Conservation (phyloP, 2,329 filamentous ascomycete genomes). For the Venturia asperata region DNA sequence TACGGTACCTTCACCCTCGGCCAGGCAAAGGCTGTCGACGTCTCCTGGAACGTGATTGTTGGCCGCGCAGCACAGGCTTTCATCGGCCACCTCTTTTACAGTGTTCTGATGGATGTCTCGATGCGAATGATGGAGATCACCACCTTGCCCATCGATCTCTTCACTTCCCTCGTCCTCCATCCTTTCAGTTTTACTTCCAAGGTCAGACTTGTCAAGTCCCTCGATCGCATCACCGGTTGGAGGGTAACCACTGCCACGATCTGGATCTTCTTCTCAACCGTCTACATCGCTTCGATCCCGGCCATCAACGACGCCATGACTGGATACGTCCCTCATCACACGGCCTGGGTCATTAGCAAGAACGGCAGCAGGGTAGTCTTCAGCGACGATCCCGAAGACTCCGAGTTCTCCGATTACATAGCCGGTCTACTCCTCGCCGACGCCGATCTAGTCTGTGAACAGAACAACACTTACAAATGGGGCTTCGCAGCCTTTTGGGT, state of each 20-base stretch:
- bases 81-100: conserved; percentile 11
- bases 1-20: conserved; percentile 9
- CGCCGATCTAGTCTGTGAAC: too few species aligned
- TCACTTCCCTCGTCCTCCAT: conserved; percentile 12
- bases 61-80: conserved; percentile 17
- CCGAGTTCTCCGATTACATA: too few species aligned
- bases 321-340: conserved; percentile 17
- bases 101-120: conserved; percentile 15
- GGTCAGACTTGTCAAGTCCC: conserved; percentile 8
- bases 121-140: conserved; percentile 18
- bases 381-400: too few species aligned
- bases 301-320: conserved; percentile 19
- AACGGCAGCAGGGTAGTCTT: too few species aligned
- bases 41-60: conserved; percentile 18
- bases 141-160: conserved; percentile 15
- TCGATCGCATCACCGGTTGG: conserved; percentile 2
- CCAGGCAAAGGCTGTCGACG: conserved; percentile 19
- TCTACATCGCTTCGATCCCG: conserved; percentile 17
- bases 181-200: conserved; percentile 3
- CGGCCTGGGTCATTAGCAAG: neutral
- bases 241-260: conserved; percentile 16
- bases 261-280: conserved; percentile 17
- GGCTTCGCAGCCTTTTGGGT: conserved; percentile 15
- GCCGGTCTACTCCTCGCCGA: too few species aligned
- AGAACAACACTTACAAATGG: conserved; percentile 10